Percentiles rank a stretch among this genome's conserved stretches.
phyloP scores from a whole-genome alignment of 768 basidiomycete genomes.

The Solioccasus polychromus region DNA sequence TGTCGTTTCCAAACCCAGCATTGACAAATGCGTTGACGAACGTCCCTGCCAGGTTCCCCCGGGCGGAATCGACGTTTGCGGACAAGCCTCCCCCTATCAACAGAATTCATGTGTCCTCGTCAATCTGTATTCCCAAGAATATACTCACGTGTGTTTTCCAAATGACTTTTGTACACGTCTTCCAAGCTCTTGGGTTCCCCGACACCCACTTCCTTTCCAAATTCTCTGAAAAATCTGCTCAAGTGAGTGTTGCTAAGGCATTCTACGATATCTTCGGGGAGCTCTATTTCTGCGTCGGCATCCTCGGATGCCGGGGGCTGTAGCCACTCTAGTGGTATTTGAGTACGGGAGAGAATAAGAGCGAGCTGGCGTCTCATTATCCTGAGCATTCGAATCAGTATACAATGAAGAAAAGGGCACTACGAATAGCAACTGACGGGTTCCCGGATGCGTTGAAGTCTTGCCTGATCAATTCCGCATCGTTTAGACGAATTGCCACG shows the following conservation, averaged over 20 bases:
- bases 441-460: constrained; percentile 92
- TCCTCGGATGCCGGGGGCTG: constrained; percentile 51
- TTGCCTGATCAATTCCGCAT: constrained; percentile 72
- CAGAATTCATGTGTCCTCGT: not conserved
- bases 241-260: constrained; percentile 85
- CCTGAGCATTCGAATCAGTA: constrained; percentile 34
- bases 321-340: constrained; percentile 88
- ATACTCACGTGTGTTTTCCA: constrained; percentile 81
- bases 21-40: constrained; percentile 99
- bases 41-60: constrained; percentile 91
- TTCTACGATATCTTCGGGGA: constrained; percentile 79
- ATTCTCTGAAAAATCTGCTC: constrained; percentile 80
- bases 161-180: constrained; percentile 95
- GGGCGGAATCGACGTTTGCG: constrained; percentile 86
- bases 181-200: constrained; percentile 87
- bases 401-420: not conserved
- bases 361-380: constrained; percentile 95
- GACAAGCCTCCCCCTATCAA: constrained; percentile 58
- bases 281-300: constrained; percentile 57
- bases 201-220: constrained; percentile 92
- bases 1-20: constrained; percentile 97
- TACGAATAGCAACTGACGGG: constrained; percentile 50
- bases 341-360: constrained; percentile 88
- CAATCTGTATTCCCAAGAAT: not conserved
- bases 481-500: constrained; percentile 81